Base-by-base conservation (phyloP, 2,329 filamentous ascomycete genomes). In the Ophiosphaerella korrae region DNA sequence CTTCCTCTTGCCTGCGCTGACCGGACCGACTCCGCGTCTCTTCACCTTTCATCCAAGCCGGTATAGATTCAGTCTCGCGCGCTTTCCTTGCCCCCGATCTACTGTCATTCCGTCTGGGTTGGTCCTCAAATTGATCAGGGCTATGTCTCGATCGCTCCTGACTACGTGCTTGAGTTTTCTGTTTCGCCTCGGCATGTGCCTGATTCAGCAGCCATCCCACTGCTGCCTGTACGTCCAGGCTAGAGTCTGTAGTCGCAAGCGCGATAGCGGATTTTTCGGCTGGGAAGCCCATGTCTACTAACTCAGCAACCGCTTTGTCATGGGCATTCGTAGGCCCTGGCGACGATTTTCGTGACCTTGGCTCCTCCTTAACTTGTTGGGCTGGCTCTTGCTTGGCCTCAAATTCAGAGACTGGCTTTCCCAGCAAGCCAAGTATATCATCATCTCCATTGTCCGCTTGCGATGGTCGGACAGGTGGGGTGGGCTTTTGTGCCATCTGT, bases 231-330 rank as follows among this genome's bases (percentile, higher is more conserved):
- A 96, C 85, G 68, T 97, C 88, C 1, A 86, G 76, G 2, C 90
- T 90, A 3, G 86, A 87, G 3, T 90, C 88, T 29, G 89, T 96
- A 64, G 91, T 88, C 9, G 86, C 85, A 35, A 99, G 75, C 5
- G 92, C 94, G 55, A 88, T 81, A 46, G 84, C 83, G n/a, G 94
- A 88, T 65, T 92, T 91, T 51, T 96, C 90, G 0, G 86, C 82
- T 0, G 90, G 86, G 63, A 99, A 99, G 0, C 94, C 94, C 84
- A 97, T 97, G 60, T 97, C 93, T 3, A 97, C 86, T 23, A 99
- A 78, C 70, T 97, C 91, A 8, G 90, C 90, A 23, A 97, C 84
- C 8, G 92, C 90, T 60, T 84, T 85, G 66, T 96, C 91, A 50
- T 88, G 86, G 1, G 84, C 85, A 62, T 77, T 77, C 2, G 63